A percentile compares a stretch with the other conserved stretches of the same genome.
These are phyloP conservation scores for Lactarius tabidus DNA, from an alignment of 768 basidiomycete species.

Conservation along the genomic window DNA sequence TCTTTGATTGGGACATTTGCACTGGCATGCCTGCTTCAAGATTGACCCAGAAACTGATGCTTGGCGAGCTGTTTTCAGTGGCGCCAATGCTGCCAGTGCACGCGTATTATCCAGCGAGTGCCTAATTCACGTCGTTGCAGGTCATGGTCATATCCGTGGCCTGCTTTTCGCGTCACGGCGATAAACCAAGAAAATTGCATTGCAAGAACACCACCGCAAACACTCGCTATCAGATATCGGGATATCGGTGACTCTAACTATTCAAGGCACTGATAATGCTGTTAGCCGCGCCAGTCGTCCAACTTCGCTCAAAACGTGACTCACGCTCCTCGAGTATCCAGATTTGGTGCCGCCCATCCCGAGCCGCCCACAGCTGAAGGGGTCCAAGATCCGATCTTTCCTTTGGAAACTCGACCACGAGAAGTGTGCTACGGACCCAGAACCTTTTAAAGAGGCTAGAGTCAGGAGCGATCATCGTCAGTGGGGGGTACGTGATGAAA, in stretches of 20 bases:
- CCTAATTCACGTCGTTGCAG: not conserved
- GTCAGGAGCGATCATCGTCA: not conserved
- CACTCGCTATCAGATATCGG: not conserved
- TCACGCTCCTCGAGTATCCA: conserved; percentile 3
- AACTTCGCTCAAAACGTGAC: not conserved
- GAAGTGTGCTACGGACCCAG: not conserved
- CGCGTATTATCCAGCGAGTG: not conserved
- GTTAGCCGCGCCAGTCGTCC: not conserved
- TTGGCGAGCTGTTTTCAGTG: no score
- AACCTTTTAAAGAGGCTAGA: not conserved
- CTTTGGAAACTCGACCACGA: not conserved
- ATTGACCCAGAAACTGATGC: no score
- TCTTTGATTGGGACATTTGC: no score
- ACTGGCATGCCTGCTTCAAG: no score
- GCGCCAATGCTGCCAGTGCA: no score
- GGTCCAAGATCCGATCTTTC: not conserved
- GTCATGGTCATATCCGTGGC: not conserved
- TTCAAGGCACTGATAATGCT: not conserved
- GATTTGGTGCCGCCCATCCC: not conserved
- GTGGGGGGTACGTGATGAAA: not conserved
- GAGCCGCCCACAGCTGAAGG: not conserved
- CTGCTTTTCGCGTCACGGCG: no score
- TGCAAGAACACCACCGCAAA: not conserved
- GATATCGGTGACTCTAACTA: no score
- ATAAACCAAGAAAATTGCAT: no score